Conservation (phyloP, 257 asterid species). For the Solanum appendiculatum region DNA sequence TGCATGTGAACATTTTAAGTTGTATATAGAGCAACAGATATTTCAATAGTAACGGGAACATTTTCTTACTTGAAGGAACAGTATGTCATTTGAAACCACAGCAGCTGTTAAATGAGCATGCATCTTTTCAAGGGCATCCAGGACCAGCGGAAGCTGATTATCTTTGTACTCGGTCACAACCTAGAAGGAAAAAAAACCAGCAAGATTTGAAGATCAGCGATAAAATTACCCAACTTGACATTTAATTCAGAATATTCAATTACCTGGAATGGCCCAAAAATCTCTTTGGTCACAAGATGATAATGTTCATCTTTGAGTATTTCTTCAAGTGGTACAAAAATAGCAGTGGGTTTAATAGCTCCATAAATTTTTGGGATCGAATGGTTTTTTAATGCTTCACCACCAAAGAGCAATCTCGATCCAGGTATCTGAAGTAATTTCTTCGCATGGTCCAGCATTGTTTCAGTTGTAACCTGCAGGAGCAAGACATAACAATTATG, state of each 20-base stretch:
- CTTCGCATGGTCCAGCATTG: constrained; percentile 65
- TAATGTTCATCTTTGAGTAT: constrained; percentile 58
- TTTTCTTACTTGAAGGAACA: constrained; percentile 63
- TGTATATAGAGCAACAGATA: neutral
- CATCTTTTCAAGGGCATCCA: constrained; percentile 73
- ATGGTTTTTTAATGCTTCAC: constrained; percentile 66
- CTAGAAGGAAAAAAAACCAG: constrained; percentile 14
- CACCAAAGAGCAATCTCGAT: constrained; percentile 81
- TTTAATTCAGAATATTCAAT: neutral
- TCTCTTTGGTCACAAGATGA: constrained; percentile 71
- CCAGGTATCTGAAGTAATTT: constrained; percentile 78
- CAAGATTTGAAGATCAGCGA: neutral
- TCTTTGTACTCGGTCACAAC: constrained; percentile 73
- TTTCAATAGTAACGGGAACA: neutral
- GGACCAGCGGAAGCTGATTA: constrained; percentile 50
- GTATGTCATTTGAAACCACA: constrained; percentile 75
- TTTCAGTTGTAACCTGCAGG: constrained; percentile 68
- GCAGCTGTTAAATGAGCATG: constrained; percentile 97
- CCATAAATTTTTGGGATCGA: constrained; percentile 82
- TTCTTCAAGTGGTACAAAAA: constrained; percentile 80
- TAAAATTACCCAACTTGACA: neutral
- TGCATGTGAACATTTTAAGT: neutral
- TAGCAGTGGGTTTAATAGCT: constrained; percentile 94
- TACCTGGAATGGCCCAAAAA: constrained; percentile 97
- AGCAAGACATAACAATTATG: neutral